Evolutionary conservation across 106 monocot species (phyloP), one percentile per base, ranked within the genome.

Genomic region (Xerophyta viscosa): DNA sequence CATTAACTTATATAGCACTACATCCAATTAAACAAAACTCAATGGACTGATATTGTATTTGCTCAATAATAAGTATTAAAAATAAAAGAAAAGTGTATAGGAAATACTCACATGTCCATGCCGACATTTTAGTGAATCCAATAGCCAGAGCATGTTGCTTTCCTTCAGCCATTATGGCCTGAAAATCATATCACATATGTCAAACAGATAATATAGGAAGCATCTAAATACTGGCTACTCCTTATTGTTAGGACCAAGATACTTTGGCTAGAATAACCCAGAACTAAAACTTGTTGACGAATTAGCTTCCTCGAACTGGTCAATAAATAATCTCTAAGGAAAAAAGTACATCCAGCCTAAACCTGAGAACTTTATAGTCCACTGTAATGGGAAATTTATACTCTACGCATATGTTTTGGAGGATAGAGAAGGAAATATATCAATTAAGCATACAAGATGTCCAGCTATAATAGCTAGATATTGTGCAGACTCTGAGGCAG

Each of bases 121-220:
- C 94, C 23, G 94, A 71, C 78, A 94, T 66, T 71, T 94, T 94
- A 26, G 94, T 88, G 41, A 76, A 94, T n/a, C 94, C 94, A 73
- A 94, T 94, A 11, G 94, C 88, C 57, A 88, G 56, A 26, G 94
- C 94, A 78, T 88, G 88, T 31, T 84, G 78, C 56, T 94, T 88
- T 41, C 88, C 94, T 75, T 94, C 94, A 36, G 94, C 94, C 94
- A 94, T 88, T 67, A 94, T 76, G 28, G 88, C 94, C 94, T 94
- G 69, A 43, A 75, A 80, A 5, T 29, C 7, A 46, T 25, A 50
- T 11, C 18, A 57, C 15, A 39, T 39, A 2, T 15, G 6, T 7
- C 39, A 39, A 39, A 7, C 5, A 39, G 15, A 39, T 39, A 10
- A 39, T 3, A 12, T 12, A 2, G 15, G 15, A 39, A 7, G 1